Evolutionary conservation across 805 yeast species (phyloP), one percentile per base, ranked within the genome.

Genomic region (Danielia reshetovae): DNA sequence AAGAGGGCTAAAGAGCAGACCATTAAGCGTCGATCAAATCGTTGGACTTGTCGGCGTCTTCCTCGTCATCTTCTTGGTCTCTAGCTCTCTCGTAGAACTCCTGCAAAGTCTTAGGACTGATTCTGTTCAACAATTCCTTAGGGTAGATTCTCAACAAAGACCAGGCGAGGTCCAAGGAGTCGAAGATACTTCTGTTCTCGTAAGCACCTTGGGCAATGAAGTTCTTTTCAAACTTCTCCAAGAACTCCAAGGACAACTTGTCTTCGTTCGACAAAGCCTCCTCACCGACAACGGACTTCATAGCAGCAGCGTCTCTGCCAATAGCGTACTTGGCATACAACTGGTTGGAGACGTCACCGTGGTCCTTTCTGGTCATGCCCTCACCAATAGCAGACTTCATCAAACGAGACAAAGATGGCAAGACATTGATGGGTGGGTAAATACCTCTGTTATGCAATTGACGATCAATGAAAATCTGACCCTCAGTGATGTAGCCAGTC

Each of bases 381-480:
- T 94, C 98, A 72, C 99, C 99, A 68, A 93, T 93, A 52, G 99
- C 99, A 44, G 95, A 83, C 74, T 93, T 93, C 99, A 93, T 93
- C 65, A 93, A 79, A 73, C 99, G 87, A 38, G 97, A 87, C 58
- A 93, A 76, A 4, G 97, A 89, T 38, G 99, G 99, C 60, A 93
- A 77, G 29, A 93, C 99, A 60, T 93, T 93, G 66, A 93, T 93
- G 54, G 99, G 99, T 50, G 99, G 99, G 64, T 93, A 94, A 55
- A 93, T 74, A 79, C 97, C 98, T 67, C 93, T 87, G 70, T 94
- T 89, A 61, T 84, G 74, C 62, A 93, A 76, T 69, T 88, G 96
- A 72, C 99, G 86, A 69, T 93, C 99, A 52, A 93, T 82, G 45
- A 84, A 90, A 58, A 93, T 93, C 75, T 93, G 99, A 40, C 99